A percentile compares a stretch with the other conserved stretches of the same genome.
These are phyloP conservation scores for Trametes polyzona DNA, from an alignment of 1,284 basidiomycete genomes.

Conservation along the genomic window DNA sequence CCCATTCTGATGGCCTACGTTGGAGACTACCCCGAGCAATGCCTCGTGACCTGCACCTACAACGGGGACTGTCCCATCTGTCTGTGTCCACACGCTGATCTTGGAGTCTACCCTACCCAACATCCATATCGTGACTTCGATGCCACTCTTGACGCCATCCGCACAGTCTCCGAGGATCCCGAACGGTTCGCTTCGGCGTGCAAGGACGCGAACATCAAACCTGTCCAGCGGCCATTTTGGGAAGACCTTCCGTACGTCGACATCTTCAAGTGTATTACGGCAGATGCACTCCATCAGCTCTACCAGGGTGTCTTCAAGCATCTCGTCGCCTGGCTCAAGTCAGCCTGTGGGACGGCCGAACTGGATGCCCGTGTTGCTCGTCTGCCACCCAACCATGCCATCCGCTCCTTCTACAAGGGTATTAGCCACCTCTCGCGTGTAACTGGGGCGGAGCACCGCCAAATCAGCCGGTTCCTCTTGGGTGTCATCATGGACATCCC, in stretches of 20 bases:
- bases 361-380: conserved; percentile 23
- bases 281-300: conserved; percentile 39
- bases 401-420: conserved; percentile 31
- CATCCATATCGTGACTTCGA: background rate
- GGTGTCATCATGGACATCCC: conserved; percentile 22
- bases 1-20: conserved; percentile 29
- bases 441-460: conserved; percentile 34
- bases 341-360: conserved; percentile 11
- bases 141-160: background rate
- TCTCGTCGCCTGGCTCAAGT: conserved; percentile 31
- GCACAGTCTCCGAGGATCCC: background rate
- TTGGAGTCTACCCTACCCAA: conserved; percentile 2
- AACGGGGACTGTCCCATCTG: conserved; percentile 31
- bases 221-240: conserved; percentile 35
- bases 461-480: conserved; percentile 33
- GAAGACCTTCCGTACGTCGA: conserved; percentile 30
- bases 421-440: conserved; percentile 33
- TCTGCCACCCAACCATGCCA: conserved; percentile 13
- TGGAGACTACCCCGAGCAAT: conserved; percentile 33
- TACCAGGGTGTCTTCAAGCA: conserved; percentile 38
- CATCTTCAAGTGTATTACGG: conserved; percentile 32
- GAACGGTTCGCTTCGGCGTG: conserved; percentile 37
- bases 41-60: conserved; percentile 29
- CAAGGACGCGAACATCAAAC: background rate
- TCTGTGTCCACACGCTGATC: background rate